A percentile compares a stretch with the other conserved stretches of the same genome.
Evolutionary conservation across 1,139 yeast genomes (phyloP).

Genomic region (Geotrichum cucujoidarum): DNA sequence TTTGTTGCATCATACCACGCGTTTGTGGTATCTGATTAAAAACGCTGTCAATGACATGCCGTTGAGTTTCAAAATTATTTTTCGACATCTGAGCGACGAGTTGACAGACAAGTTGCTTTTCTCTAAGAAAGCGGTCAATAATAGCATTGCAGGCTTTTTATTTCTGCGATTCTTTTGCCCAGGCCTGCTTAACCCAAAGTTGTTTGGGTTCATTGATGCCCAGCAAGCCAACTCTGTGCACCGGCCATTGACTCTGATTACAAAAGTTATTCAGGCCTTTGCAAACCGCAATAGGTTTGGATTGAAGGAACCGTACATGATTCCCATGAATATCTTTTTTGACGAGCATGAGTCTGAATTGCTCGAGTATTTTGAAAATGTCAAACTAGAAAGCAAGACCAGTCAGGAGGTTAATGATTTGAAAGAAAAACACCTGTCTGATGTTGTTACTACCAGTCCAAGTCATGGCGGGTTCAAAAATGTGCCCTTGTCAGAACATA

Average conservation of each 20-base stretch:
- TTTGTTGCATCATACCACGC: slow-evolving; percentile 52
- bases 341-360: slow-evolving; percentile 55
- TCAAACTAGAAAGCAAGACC: slow-evolving; percentile 36
- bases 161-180: slow-evolving; percentile 88
- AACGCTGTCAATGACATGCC: slow-evolving; percentile 79
- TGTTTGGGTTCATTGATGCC: slow-evolving; percentile 64
- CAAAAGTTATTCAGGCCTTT: slow-evolving; percentile 75
- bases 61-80: slow-evolving; percentile 49
- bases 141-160: slow-evolving; percentile 76
- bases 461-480: neutral
- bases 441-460: neutral
- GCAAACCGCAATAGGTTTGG: slow-evolving; percentile 75
- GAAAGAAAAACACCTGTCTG: neutral
- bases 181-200: slow-evolving; percentile 81
- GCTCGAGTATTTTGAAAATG: slow-evolving; percentile 60
- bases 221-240: slow-evolving; percentile 71
- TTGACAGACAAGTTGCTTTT: slow-evolving; percentile 20
- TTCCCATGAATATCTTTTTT: slow-evolving; percentile 64
- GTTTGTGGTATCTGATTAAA: slow-evolving; percentile 68
- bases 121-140: slow-evolving; percentile 22
- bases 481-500: slow-evolving; percentile 22
- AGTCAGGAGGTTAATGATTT: slow-evolving; percentile 44
- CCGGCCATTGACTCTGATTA: slow-evolving; percentile 71
- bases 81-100: slow-evolving; percentile 30
- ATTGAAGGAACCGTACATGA: slow-evolving; percentile 77